These are phyloP conservation scores for Apiospora phragmitis DNA, from an alignment of 2,329 filamentous ascomycete species.

Conservation along the genomic window DNA sequence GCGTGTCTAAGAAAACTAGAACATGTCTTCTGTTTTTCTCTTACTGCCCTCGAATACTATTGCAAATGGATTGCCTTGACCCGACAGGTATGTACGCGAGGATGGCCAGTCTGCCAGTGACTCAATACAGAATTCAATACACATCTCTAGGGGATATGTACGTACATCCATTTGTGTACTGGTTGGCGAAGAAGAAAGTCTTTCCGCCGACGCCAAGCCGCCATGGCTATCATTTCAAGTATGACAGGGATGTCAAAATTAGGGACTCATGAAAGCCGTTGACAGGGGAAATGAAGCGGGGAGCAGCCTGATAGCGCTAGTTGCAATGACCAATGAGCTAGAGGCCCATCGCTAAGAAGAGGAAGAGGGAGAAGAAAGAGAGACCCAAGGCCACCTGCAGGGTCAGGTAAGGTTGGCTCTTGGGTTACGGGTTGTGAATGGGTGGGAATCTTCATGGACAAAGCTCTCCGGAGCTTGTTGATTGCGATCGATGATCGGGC, in stretches of 20 bases:
- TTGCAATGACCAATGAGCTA: neutral
- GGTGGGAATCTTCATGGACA: neutral
- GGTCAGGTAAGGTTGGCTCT: neutral
- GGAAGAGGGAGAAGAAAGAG: constrained; percentile 1
- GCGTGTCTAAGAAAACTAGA: neutral
- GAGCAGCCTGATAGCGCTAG: constrained; percentile 4
- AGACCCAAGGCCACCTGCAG: neutral
- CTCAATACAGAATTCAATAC: too few relatives aligned
- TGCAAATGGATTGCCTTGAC: neutral
- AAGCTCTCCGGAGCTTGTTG: neutral
- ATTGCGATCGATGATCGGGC: neutral
- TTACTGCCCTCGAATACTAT: neutral
- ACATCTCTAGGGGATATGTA: neutral
- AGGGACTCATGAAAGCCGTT: constrained; percentile 11
- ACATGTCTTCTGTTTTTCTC: neutral
- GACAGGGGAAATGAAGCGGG: constrained; percentile 8
- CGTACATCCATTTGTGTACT: neutral
- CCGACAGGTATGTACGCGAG: neutral
- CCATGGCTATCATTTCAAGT: constrained; percentile 6
- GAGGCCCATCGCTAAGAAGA: constrained; percentile 1
- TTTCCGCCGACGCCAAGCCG: neutral
- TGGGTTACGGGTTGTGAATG: neutral
- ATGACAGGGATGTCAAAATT: constrained; percentile 8
- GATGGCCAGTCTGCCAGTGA: neutral
- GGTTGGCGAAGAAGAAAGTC: neutral